Evolutionary conservation across 73 alveolate genomes (phyloP).

Genomic region (Tetrahymena elliotti): DNA sequence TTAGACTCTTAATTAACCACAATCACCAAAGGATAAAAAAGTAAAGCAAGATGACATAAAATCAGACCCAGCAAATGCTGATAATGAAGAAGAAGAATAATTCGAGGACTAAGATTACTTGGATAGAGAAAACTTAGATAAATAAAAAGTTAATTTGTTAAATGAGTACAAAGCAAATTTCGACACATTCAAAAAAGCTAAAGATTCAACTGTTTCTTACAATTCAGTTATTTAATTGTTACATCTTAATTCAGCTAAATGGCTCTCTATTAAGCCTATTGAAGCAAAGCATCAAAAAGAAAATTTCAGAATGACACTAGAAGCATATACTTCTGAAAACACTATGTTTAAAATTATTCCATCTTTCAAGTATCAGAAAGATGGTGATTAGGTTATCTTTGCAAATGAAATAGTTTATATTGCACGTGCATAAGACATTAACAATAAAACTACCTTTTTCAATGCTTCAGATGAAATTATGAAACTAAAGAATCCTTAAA

Average conservation of each 20-base stretch:
- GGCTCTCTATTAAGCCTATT: constrained; percentile 2
- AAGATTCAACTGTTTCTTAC: not conserved
- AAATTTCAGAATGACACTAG: constrained; percentile 28
- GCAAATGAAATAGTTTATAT: constrained; percentile 24
- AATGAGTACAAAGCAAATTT: constrained; percentile 25
- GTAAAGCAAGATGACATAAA: not conserved
- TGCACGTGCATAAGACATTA: constrained; percentile 1
- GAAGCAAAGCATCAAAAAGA: constrained; percentile 46
- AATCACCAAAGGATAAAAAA: not conserved
- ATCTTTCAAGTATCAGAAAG: constrained; percentile 40
- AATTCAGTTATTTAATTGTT: constrained; percentile 6
- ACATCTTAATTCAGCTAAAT: constrained; percentile 29
- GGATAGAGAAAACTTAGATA: constrained; percentile 18
- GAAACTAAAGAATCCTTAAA: not conserved
- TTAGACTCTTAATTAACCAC: not conserved
- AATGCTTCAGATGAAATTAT: constrained; percentile 23
- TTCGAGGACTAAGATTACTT: not conserved
- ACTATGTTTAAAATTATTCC: constrained; percentile 49
- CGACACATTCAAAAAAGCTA: constrained; percentile 15
- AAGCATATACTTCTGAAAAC: constrained; percentile 34
- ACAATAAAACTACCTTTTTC: constrained; percentile 10
- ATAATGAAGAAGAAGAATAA: not conserved
- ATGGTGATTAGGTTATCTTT: constrained; percentile 26
- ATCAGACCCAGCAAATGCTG: constrained; percentile 1
- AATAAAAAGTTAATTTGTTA: not conserved